A percentile compares a stretch with the other conserved stretches of the same genome.
Evolutionary conservation across 78 protist genomes (phyloP).

Genomic region (Cavenderia fasciculata): DNA sequence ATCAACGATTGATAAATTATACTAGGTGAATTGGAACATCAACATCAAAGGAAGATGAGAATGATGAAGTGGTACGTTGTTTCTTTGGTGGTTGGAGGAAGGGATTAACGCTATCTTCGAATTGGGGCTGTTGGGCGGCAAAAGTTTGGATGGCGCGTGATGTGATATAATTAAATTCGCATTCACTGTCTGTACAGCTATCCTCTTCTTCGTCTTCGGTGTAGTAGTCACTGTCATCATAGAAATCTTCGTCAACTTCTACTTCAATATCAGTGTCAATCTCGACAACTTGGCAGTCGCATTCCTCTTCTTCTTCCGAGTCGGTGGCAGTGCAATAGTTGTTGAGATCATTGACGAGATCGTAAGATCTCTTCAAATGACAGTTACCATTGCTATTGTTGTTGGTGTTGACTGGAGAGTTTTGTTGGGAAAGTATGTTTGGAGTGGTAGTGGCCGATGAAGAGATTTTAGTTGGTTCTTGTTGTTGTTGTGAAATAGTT

Average conservation of each 20-base stretch:
- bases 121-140: too few relatives aligned
- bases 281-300: too few relatives aligned
- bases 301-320: slow-evolving; percentile 8
- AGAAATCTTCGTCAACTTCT: neutral
- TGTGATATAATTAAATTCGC: too few relatives aligned
- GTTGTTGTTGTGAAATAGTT: neutral
- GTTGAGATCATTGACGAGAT: slow-evolving; percentile 58
- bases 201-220: slow-evolving; percentile 39
- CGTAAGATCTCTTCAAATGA: slow-evolving; percentile 51
- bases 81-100: slow-evolving; percentile 75
- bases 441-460: neutral
- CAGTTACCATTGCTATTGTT: neutral
- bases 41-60: too few relatives aligned
- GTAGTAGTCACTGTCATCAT: slow-evolving; percentile 15
- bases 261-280: neutral
- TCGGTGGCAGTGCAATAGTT: slow-evolving; percentile 52
- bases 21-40: too few relatives aligned
- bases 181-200: slow-evolving; percentile 1
- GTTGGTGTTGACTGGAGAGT: neutral
- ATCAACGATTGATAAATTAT: too few relatives aligned
- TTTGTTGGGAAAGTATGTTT: neutral
- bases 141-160: too few relatives aligned
- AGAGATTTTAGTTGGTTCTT: neutral
- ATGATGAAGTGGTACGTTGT: slow-evolving; percentile 59
- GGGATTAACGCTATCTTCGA: slow-evolving; percentile 43